Evolutionary conservation across 139 green algal species (phyloP), one percentile per base, ranked within the genome.

Genomic region (Yamagishiella unicocca): DNA sequence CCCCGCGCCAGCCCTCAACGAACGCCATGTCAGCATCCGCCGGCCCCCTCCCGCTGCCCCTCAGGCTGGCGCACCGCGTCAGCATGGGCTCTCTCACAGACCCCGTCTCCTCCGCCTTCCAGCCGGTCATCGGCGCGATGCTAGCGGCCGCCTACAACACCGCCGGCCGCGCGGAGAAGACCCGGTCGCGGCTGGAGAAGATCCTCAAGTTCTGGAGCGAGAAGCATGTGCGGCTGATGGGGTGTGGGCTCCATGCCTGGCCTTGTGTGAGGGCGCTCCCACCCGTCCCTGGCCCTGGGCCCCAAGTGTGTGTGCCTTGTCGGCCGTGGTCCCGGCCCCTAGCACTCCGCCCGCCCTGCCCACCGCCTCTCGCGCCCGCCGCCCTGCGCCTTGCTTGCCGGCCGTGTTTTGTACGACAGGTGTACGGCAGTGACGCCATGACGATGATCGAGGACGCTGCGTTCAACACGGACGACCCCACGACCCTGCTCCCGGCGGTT

Each of bases 171-270:
- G 70, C 33, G 19, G 67, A 82, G 6, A 46, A 89, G 61, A 45
- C 88, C 14, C 35, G n/a, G 21, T 50, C 10, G 35, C 79, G 85
- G 31, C 82, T 92, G 66, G 27, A 38, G 54, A 92, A 92, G 89
- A 92, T 92, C 37, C 67, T 92, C 27, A 53, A 4, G 45, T 90
- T 89, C 85, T 92, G 89, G 89, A 29, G 21, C 12, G 89, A 92
- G n/a, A 84, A 84, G 27, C 38, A 74, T 25, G 77, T 83, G 67
- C 2, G 33, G n/a, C n/a, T n/a, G n/a, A n/a, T n/a, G n/a, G n/a
- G n/a, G n/a, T n/a, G n/a, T n/a, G n/a, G n/a, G n/a, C n/a, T n/a
- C n/a, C n/a, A n/a, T n/a, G n/a, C n/a, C n/a, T n/a, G n/a, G n/a
- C n/a, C n/a, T n/a, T n/a, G n/a, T n/a, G n/a, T n/a, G n/a, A n/a